phyloP scores from a whole-genome alignment of 768 basidiomycete genomes.

The Naganishia friedmannii region DNA sequence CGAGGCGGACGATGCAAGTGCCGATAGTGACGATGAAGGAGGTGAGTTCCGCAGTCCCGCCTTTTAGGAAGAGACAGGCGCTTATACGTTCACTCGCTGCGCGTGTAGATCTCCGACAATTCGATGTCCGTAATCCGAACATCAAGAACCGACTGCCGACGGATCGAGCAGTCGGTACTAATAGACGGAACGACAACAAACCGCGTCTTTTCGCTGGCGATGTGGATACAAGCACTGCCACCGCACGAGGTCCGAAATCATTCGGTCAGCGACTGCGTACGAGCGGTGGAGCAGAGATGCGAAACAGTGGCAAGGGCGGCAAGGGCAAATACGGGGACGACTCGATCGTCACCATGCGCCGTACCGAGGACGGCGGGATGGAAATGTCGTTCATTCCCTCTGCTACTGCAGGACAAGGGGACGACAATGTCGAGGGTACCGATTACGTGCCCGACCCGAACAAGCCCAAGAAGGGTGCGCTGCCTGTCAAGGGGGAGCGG shows the following conservation, averaged over 20 bases:
- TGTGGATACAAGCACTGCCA: constrained; percentile 20
- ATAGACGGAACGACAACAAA: constrained; percentile 13
- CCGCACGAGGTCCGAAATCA: constrained; percentile 33
- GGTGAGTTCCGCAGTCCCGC: constrained; percentile 12
- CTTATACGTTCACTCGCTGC: background rate
- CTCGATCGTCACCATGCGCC: constrained; percentile 41
- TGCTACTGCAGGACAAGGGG: constrained; percentile 39
- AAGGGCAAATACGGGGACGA: constrained; percentile 27
- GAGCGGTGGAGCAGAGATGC: no score
- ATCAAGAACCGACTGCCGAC: constrained; percentile 14
- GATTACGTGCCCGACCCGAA: constrained; percentile 32
- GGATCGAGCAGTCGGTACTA: constrained; percentile 12
- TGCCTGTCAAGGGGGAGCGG: constrained; percentile 35
- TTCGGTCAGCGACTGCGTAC: constrained; percentile 45
- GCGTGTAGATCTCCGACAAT: constrained; percentile 41
- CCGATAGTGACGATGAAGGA: constrained; percentile 37
- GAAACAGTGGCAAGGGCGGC: background rate
- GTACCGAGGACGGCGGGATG: constrained; percentile 63
- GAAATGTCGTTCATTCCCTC: constrained; percentile 81
- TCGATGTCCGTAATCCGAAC: constrained; percentile 42
- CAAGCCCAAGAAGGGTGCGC: constrained; percentile 43
- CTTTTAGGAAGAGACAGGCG: constrained; percentile 13
- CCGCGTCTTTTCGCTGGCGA: constrained; percentile 33
- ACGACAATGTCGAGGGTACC: constrained; percentile 40
- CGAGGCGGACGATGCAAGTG: constrained; percentile 38